Base-by-base conservation (phyloP, 1,139 yeast genomes). In the Pichia sp. region DNA sequence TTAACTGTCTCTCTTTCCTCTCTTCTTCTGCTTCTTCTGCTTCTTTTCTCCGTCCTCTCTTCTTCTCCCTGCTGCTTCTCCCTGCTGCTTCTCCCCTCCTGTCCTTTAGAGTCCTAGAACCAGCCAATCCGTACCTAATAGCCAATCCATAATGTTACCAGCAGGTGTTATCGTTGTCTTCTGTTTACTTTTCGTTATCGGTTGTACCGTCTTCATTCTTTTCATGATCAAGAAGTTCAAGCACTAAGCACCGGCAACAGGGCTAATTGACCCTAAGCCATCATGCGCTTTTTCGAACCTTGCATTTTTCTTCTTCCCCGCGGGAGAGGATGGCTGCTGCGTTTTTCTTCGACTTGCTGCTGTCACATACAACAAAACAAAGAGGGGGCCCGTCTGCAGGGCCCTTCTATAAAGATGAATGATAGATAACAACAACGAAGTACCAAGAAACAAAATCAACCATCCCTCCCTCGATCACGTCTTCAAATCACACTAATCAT, bases 141-240 rank as follows among this genome's bases (percentile, higher is more conserved):
- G 34, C 40, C 31, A 27, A 24, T 41, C 16, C 49, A 51, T 24
- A 62, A 70, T 70, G 73, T 60, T 70, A 48, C 73, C 73, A 69
- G 71, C 71, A 58, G 73, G 73, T 64, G 73, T 70, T 64, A 70
- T 70, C 66, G 66, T 69, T 58, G 73, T 70, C 58, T 69, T 70
- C 66, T 67, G 70, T 60, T 62, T 69, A 55, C 55, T 70, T 54
- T 69, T 68, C 63, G 71, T 69, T 56, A 68, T 70, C 59, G 71
- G 66, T 60, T 62, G 63, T 61, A 60, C 64, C 50, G 62, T 67
- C 53, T 54, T 63, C 52, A 56, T 58, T 46, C 65, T 67, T 50
- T 54, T 58, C 56, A 52, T 64, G 58, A 46, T 64, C 52, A 68
- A 67, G 67, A 67, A 64, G 66, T 63, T 55, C 56, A 67, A 66